Evolutionary conservation across 1,284 basidiomycete genomes (phyloP).

Genomic region (Leccinum subrobustum): DNA sequence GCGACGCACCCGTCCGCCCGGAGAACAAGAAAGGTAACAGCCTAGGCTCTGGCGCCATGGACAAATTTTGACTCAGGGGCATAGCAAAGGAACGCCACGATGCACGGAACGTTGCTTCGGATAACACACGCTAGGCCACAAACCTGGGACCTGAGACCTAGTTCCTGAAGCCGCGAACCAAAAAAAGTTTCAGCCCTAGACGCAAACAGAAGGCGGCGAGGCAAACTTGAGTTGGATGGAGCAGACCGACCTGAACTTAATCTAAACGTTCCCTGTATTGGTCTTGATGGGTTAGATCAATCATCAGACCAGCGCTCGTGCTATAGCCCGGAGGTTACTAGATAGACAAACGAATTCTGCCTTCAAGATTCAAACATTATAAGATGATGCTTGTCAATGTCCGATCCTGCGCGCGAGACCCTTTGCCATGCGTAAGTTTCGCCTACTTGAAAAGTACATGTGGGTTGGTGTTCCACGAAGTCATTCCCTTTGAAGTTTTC

Average conservation of each 20-base stretch:
- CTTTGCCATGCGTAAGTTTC: not conserved
- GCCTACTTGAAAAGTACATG: not conserved
- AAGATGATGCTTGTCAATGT: too few relatives aligned
- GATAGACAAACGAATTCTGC: not conserved
- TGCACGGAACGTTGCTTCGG: slow-evolving; percentile 3
- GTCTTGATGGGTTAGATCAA: not conserved
- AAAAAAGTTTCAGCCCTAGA: not conserved
- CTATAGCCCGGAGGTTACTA: not conserved
- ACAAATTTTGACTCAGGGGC: not conserved
- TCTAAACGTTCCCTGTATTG: slow-evolving; percentile 2
- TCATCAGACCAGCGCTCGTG: not conserved
- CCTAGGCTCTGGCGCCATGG: not conserved
- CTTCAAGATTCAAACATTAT: not conserved
- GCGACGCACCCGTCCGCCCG: slow-evolving; percentile 3
- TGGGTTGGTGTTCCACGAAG: not conserved
- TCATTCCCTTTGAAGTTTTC: not conserved
- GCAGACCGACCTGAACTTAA: slow-evolving; percentile 5
- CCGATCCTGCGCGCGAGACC: not conserved
- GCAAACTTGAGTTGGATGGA: not conserved
- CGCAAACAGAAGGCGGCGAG: not conserved
- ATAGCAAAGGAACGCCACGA: slow-evolving; percentile 9
- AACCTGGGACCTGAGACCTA: not conserved
- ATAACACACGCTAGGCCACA: not conserved
- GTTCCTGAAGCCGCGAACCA: not conserved
- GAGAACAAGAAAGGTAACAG: not conserved